A percentile compares a stretch with the other conserved stretches of the same genome.
Conservation (phyloP, 1,139 yeast species). For the Hansenula anomala region DNA sequence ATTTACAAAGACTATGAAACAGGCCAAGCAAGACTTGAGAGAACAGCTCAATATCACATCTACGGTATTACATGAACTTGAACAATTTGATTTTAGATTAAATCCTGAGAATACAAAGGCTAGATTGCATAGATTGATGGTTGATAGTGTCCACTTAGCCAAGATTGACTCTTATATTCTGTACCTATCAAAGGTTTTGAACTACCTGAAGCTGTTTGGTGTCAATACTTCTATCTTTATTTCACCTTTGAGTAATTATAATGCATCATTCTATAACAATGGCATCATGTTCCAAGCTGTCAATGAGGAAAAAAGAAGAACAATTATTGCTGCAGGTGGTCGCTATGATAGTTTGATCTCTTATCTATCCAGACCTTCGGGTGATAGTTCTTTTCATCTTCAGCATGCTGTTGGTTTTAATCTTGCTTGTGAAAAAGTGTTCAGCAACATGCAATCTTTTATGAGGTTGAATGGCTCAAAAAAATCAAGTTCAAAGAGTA, state of each 20-base stretch:
- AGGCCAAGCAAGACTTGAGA: constrained; percentile 59
- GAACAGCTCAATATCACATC: constrained; percentile 73
- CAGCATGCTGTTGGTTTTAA: constrained; percentile 83
- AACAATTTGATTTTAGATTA: constrained; percentile 69
- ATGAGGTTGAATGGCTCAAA: constrained; percentile 30
- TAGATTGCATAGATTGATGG: constrained; percentile 63
- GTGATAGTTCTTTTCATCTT: constrained; percentile 30
- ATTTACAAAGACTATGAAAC: constrained; percentile 60
- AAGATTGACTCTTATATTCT: constrained; percentile 59
- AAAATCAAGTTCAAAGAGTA: constrained; percentile 22
- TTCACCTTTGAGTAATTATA: constrained; percentile 79
- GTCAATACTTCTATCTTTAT: constrained; percentile 45
- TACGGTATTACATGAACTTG: constrained; percentile 77
- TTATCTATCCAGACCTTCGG: constrained; percentile 52
- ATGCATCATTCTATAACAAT: constrained; percentile 67
- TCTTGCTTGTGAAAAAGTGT: constrained; percentile 59
- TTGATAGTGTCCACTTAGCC: constrained; percentile 58
- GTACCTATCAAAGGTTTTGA: constrained; percentile 54
- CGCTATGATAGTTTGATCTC: constrained; percentile 73
- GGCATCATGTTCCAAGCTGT: constrained; percentile 90
- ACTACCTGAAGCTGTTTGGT: constrained; percentile 53
- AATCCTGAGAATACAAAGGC: constrained; percentile 60
- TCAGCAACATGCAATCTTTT: constrained; percentile 42
- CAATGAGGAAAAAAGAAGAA: constrained; percentile 43
- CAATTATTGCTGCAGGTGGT: constrained; percentile 87